A percentile compares a stretch with the other conserved stretches of the same genome.
Evolutionary conservation across 2,329 filamentous ascomycete species (phyloP).

Genomic region (Ophiostoma sp.): DNA sequence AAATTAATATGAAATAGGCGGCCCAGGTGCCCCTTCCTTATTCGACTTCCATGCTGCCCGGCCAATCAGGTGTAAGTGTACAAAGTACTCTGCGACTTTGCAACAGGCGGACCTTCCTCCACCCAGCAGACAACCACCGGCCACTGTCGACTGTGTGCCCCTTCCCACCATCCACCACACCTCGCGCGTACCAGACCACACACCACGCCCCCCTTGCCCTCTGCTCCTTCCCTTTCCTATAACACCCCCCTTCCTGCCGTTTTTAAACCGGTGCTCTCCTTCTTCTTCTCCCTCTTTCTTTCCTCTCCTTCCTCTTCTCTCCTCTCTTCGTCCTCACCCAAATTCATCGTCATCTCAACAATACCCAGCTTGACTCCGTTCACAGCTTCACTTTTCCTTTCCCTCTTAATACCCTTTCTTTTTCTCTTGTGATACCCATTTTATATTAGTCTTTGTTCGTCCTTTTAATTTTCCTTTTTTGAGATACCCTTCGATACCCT

Average conservation of each 20-base stretch:
- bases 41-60: slow-evolving; percentile 13
- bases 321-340: slow-evolving; percentile 21
- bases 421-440: slow-evolving; percentile 35
- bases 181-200: neutral
- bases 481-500: slow-evolving; percentile 27
- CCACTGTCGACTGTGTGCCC: slow-evolving; percentile 19
- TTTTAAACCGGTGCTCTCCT: slow-evolving; percentile 24
- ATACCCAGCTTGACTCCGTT: slow-evolving; percentile 32
- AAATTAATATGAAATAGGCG: slow-evolving; percentile 3
- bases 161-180: slow-evolving; percentile 10
- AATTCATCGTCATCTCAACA: slow-evolving; percentile 18
- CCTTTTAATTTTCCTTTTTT: slow-evolving; percentile 34
- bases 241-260: slow-evolving; percentile 23
- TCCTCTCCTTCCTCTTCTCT: slow-evolving; percentile 21
- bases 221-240: slow-evolving; percentile 26
- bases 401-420: slow-evolving; percentile 27
- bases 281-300: slow-evolving; percentile 23
- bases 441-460: slow-evolving; percentile 25
- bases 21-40: slow-evolving; percentile 19
- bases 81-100: slow-evolving; percentile 19
- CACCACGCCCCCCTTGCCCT: slow-evolving; percentile 13
- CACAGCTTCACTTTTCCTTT: slow-evolving; percentile 15
- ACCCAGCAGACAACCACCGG: slow-evolving; percentile 17
- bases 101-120: slow-evolving; percentile 21
- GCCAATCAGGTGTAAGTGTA: slow-evolving; percentile 24